Evolutionary conservation across 495 filamentous ascomycete genomes (phyloP), one percentile per base, ranked within the genome.

Genomic region (Cairneyella variabilis): DNA sequence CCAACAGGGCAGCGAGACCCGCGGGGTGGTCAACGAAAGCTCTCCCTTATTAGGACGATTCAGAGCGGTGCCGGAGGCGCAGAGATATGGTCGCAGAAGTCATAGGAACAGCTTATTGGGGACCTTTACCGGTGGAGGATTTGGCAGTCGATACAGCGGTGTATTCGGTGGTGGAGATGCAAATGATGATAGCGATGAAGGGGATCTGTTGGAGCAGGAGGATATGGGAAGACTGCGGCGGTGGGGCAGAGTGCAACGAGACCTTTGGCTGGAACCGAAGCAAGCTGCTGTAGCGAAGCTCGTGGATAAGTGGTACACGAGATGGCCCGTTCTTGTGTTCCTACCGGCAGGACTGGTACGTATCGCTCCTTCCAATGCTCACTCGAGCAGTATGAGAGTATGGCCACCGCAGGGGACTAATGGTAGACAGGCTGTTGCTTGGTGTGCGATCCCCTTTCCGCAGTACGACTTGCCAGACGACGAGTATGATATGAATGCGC

Each of bases 381-480:
- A n/a, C n/a, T n/a, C n/a, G n/a, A 32, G 28, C 28, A 14, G 6
- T 14, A 32, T 14, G 28, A 32, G 28, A 54, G 28, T 5, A 22
- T 17, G 18, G 4, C 16, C 3, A 11, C 12, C 16, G 21, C 28
- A 39, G 10, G 22, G 21, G 20, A 20, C 47, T 52, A 37, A 41
- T 22, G 2, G 8, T 30, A 34, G 21, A 30, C 61, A 82, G 80
- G 76, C 80, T 18, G 71, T 85, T 45, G 69, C 71, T 12, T 85
- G 82, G 82, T 82, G 77, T 53, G 77, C 79, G 3, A 59, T 85
- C 26, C 82, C 82, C 2, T 80, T 84, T 48, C 82, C 82, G n/a
- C 77, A 81, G 41, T 84, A 83, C 57, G 71, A 75, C 7, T 55
- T 75, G 12, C 65, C 68, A 3, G 58, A 65, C 32, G 64, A 69